Evolutionary conservation across 352 stramenopile species (phyloP).

Genomic region (Pilasporangium apinafurcum): DNA sequence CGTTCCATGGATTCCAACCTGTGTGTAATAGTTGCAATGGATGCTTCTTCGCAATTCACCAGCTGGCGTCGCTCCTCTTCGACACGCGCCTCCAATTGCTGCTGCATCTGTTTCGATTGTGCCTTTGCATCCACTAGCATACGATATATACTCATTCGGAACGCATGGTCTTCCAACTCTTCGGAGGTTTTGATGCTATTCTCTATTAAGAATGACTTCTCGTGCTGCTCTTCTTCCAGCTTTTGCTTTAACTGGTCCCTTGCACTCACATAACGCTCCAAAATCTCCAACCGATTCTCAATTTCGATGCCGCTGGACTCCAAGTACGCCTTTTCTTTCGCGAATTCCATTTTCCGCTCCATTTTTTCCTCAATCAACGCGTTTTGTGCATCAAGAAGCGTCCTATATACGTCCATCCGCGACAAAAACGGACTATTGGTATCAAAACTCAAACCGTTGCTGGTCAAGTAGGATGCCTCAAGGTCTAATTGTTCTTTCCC

Average conservation of each 20-base stretch:
- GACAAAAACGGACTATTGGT: constrained; percentile 2
- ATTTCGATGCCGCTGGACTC: constrained; percentile 15
- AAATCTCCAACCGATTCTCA: constrained; percentile 10
- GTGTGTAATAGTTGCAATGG: no score
- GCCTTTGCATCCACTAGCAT: constrained; percentile 6
- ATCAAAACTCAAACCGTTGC: constrained; percentile 10
- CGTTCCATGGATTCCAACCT: neutral
- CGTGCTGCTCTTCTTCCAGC: constrained; percentile 2
- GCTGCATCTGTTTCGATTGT: constrained; percentile 6
- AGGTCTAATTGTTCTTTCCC: constrained; percentile 1
- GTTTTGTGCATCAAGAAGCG: constrained; percentile 35
- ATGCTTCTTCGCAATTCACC: neutral
- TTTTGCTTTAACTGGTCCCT: constrained; percentile 2
- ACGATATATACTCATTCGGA: neutral
- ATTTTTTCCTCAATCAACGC: constrained; percentile 56
- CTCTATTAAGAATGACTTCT: constrained; percentile 4
- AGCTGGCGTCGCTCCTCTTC: neutral
- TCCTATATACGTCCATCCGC: constrained; percentile 29
- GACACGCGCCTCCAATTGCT: neutral
- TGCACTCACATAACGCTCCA: constrained; percentile 14
- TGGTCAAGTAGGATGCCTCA: constrained; percentile 8
- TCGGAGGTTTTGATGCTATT: constrained; percentile 3
- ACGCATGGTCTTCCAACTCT: neutral
- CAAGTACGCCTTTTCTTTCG: constrained; percentile 24
- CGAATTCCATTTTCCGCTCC: constrained; percentile 30